These are phyloP conservation scores for Prillingera fragicola DNA, from an alignment of 1,284 basidiomycete species.

Conservation along the genomic window DNA sequence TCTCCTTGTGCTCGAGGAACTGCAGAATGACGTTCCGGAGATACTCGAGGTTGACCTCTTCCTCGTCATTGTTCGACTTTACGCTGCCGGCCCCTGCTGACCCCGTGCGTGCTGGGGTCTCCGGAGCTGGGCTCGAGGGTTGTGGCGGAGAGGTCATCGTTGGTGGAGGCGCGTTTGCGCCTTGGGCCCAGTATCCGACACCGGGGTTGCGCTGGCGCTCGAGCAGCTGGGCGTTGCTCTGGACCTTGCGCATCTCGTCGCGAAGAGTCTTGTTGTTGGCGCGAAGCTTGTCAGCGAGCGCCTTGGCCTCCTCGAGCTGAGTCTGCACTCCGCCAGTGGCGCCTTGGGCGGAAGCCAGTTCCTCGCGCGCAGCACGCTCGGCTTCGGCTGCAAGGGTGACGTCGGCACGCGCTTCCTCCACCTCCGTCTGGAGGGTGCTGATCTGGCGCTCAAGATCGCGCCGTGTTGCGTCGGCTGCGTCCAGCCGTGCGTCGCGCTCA, in stretches of 20 bases:
- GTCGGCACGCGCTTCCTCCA: conserved; percentile 54
- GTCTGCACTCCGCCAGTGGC: conserved; percentile 39
- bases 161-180: not conserved
- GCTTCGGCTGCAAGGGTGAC: conserved; percentile 42
- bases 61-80: conserved; percentile 56
- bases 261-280: conserved; percentile 71
- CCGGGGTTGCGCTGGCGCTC: conserved; percentile 84
- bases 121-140: not conserved
- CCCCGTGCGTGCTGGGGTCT: not conserved
- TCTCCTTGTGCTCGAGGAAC: conserved; percentile 83
- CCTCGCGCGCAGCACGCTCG: conserved; percentile 48
- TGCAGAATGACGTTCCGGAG: conserved; percentile 87
- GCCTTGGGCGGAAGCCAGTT: conserved; percentile 38
- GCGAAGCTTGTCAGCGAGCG: conserved; percentile 28
- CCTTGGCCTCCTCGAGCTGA: conserved; percentile 46
- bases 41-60: conserved; percentile 93
- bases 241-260: conserved; percentile 87
- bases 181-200: conserved; percentile 76
- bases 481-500: conserved; percentile 57
- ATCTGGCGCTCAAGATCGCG: conserved; percentile 54
- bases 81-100: not conserved
- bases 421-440: conserved; percentile 37
- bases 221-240: conserved; percentile 79
- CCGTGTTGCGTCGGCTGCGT: conserved; percentile 56
- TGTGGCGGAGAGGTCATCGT: not conserved